Conservation (phyloP, 306 rosid species). For the Rosa chinensis region DNA sequence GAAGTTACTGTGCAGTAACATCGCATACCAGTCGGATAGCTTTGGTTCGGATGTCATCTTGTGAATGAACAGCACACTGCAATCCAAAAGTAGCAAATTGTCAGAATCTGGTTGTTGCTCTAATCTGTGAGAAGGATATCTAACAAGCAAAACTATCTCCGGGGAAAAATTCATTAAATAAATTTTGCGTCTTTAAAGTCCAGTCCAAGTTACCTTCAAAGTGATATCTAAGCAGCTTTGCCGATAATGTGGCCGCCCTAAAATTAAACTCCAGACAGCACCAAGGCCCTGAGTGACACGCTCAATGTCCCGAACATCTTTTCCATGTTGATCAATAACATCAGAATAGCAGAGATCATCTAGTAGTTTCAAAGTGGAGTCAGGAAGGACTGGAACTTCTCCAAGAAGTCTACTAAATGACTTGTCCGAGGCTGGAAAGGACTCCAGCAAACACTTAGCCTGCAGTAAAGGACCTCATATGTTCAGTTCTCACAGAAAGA, state of each 20-base stretch:
- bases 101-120: neutral
- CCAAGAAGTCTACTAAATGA: slow-evolving; percentile 94
- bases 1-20: neutral
- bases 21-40: slow-evolving; percentile 92
- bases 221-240: slow-evolving; percentile 79
- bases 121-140: slow-evolving; percentile 16
- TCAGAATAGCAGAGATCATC: slow-evolving; percentile 77
- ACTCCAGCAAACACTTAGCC: slow-evolving; percentile 77
- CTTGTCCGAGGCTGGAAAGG: slow-evolving; percentile 91
- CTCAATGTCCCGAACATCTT: slow-evolving; percentile 69
- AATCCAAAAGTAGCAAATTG: slow-evolving; percentile 19
- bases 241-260: slow-evolving; percentile 88
- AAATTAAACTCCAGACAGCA: slow-evolving; percentile 91
- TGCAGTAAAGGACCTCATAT: slow-evolving; percentile 34
- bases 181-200: neutral
- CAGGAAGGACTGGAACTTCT: slow-evolving; percentile 86
- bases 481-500: slow-evolving; percentile 26
- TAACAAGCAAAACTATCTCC: slow-evolving; percentile 4
- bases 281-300: slow-evolving; percentile 99
- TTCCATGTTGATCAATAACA: slow-evolving; percentile 62
- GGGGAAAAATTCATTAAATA: neutral
- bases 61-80: slow-evolving; percentile 95
- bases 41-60: slow-evolving; percentile 93
- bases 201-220: slow-evolving; percentile 58
- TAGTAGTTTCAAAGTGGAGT: slow-evolving; percentile 70